phyloP scores from a whole-genome alignment of 2,329 filamentous ascomycete genomes.

The Blastomyces gilchristii region DNA sequence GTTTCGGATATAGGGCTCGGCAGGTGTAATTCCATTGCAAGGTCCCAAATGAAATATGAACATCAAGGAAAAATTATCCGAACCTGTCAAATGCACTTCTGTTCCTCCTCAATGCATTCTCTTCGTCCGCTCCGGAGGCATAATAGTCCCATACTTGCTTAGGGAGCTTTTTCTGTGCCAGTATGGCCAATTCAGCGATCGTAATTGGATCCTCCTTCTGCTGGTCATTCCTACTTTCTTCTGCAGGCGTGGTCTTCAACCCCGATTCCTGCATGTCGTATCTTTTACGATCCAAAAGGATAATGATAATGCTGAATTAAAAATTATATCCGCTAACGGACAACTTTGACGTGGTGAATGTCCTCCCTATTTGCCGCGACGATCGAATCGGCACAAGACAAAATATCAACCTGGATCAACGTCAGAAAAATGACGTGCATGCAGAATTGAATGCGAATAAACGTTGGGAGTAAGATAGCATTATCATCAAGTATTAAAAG shows the following conservation, averaged over 20 bases:
- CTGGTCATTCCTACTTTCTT: not conserved
- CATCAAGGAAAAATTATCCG: not conserved
- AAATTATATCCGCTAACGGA: not conserved
- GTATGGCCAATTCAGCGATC: not conserved
- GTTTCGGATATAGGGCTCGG: no score
- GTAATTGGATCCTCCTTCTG: conserved; percentile 2
- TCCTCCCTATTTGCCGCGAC: not conserved
- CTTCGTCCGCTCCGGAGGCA: not conserved
- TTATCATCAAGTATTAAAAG: no score
- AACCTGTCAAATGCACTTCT: conserved; percentile 4
- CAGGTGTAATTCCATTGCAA: no score
- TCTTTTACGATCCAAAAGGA: not conserved
- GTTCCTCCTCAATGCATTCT: not conserved
- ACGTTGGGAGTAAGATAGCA: not conserved
- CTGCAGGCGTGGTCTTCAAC: no score
- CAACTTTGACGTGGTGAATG: not conserved
- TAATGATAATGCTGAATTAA: not conserved
- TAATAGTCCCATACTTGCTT: conserved; percentile 7
- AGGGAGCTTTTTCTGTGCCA: conserved; percentile 3
- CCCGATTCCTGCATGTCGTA: not conserved
- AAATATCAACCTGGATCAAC: not conserved
- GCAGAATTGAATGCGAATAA: not conserved
- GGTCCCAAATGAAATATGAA: no score
- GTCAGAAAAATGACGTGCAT: not conserved
- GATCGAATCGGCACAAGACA: no score